Evolutionary conservation across 257 asterid genomes (phyloP).

Genomic region (Salvia rosmarinus): DNA sequence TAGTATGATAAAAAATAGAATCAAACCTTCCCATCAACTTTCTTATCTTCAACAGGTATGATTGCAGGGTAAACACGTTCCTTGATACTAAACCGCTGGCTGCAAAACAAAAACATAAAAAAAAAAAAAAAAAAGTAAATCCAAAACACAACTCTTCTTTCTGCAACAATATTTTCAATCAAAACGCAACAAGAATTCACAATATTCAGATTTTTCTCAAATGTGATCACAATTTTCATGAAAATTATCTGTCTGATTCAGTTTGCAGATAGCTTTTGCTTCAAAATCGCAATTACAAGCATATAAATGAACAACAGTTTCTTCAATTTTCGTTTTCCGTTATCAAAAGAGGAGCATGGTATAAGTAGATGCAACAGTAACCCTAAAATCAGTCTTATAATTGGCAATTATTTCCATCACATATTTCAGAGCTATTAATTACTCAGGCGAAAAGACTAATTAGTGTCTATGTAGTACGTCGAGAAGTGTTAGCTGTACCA

Average conservation of each 20-base stretch:
- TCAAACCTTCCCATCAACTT: constrained; percentile 73
- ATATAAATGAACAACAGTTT: background rate
- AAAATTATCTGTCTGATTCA: background rate
- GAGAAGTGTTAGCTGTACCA: constrained; percentile 16
- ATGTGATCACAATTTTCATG: background rate
- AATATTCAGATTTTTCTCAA: background rate
- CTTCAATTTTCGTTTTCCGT: background rate
- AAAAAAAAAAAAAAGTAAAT: background rate
- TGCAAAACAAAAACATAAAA: constrained; percentile 39
- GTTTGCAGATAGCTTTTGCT: too few species aligned
- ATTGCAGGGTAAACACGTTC: constrained; percentile 89
- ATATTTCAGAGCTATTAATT: constrained; percentile 1
- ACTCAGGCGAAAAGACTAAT: background rate
- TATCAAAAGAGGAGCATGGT: background rate
- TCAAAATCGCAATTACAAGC: background rate
- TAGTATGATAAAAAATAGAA: constrained; percentile 11
- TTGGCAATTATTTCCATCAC: background rate
- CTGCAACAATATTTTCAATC: background rate
- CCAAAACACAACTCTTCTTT: background rate
- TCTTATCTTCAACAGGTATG: constrained; percentile 55
- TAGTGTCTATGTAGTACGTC: background rate
- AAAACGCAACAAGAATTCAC: background rate
- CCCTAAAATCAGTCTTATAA: background rate
- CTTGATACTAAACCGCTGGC: constrained; percentile 84
- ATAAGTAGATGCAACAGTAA: background rate